Evolutionary conservation across 768 basidiomycete genomes (phyloP).

Genomic region (Leucocoprinus sp.): DNA sequence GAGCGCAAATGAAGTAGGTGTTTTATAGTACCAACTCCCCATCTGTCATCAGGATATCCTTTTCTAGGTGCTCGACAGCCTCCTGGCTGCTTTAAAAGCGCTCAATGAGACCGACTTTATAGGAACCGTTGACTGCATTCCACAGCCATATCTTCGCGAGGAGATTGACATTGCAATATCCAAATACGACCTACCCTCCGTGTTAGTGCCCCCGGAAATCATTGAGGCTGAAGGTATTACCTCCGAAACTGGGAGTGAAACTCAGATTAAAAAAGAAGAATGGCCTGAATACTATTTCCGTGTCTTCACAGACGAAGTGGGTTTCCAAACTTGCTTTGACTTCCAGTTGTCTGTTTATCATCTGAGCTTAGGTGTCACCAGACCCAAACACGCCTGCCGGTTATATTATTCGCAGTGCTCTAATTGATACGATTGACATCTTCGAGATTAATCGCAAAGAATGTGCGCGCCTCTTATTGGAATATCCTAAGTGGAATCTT

Average conservation of each 20-base stretch:
- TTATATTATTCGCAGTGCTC: conserved; percentile 66
- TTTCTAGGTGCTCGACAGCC: conserved; percentile 63
- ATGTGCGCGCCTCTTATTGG: conserved; percentile 77
- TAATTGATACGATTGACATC: conserved; percentile 76
- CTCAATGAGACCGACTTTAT: conserved; percentile 57
- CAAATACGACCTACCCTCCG: conserved; percentile 64
- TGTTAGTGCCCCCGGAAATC: conserved; percentile 82
- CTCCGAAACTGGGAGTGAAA: conserved; percentile 61
- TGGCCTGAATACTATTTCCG: conserved; percentile 68
- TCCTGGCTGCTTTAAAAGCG: conserved; percentile 51
- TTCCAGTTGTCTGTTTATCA: conserved; percentile 7
- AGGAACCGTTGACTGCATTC: conserved; percentile 46
- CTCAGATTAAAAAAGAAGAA: conserved; percentile 71
- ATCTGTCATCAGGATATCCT: conserved; percentile 7
- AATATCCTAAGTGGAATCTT: conserved; percentile 78
- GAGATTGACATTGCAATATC: conserved; percentile 21
- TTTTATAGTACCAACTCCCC: neutral
- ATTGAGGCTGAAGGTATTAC: conserved; percentile 72
- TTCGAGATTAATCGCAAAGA: conserved; percentile 97
- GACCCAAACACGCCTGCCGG: conserved; percentile 67
- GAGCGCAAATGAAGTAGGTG: conserved; percentile 53
- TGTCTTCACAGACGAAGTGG: conserved; percentile 55
- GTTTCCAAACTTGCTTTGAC: conserved; percentile 11
- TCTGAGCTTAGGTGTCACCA: conserved; percentile 54
- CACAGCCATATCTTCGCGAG: conserved; percentile 46